Evolutionary conservation across 2,329 filamentous ascomycete species (phyloP).

Genomic region (Macroventuria anomochaeta): DNA sequence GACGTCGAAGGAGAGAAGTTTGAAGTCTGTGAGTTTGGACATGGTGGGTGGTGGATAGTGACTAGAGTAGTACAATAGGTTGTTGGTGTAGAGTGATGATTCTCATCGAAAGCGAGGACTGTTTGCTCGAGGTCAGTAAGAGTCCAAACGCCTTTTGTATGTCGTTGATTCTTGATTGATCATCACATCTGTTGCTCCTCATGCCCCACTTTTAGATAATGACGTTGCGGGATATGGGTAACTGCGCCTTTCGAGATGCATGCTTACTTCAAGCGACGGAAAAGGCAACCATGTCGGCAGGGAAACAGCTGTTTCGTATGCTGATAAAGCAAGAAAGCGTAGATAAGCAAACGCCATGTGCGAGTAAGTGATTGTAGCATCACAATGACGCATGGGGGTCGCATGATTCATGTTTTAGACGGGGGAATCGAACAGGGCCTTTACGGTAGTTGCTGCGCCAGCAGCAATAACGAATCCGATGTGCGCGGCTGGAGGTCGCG

Average conservation of each 20-base stretch:
- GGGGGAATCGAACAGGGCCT: too few relatives aligned
- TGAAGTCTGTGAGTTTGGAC: constrained; percentile 51
- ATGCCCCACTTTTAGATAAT: constrained; percentile 15
- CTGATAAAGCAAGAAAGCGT: neutral
- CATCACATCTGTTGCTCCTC: neutral
- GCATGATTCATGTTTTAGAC: too few relatives aligned
- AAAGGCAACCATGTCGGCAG: too few relatives aligned
- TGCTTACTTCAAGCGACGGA: neutral
- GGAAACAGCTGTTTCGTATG: neutral
- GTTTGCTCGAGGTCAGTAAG: neutral
- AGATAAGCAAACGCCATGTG: neutral
- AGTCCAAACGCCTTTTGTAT: neutral
- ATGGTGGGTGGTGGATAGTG: constrained; percentile 24
- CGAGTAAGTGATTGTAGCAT: constrained; percentile 7
- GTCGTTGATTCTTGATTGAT: constrained; percentile 1
- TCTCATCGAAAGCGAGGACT: neutral
- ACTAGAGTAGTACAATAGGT: neutral
- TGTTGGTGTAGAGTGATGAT: neutral
- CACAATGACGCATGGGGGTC: neutral
- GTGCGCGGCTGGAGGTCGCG: too few relatives aligned
- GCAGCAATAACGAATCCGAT: too few relatives aligned
- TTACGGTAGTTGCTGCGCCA: too few relatives aligned
- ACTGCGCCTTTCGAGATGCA: constrained; percentile 25
- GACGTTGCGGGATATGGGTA: constrained; percentile 20
- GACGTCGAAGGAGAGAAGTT: constrained; percentile 74